Conservation (phyloP, 257 asterid genomes). For the Henckelia pumila region DNA sequence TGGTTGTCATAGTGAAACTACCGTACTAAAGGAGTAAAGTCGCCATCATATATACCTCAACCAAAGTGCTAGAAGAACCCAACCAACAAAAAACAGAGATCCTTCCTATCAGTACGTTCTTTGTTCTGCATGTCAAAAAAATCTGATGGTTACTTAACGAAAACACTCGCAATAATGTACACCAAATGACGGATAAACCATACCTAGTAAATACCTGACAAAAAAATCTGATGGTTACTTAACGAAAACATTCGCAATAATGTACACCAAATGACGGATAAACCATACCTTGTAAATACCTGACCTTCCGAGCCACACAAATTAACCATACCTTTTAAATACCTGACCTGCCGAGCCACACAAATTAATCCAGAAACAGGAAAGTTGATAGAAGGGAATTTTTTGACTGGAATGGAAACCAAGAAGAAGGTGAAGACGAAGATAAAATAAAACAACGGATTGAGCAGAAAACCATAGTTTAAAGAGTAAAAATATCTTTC, state of each 20-base stretch:
- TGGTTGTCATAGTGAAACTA: not conserved
- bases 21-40: slow-evolving; percentile 9
- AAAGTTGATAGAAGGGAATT: slow-evolving; percentile 91
- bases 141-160: slow-evolving; percentile 13
- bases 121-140: slow-evolving; percentile 64
- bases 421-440: slow-evolving; percentile 15
- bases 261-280: not conserved
- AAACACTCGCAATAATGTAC: not conserved
- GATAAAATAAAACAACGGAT: slow-evolving; percentile 18
- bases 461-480: slow-evolving; percentile 1
- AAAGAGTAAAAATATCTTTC: slow-evolving; percentile 65
- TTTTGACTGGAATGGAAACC: slow-evolving; percentile 63
- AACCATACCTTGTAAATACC: slow-evolving; percentile 79
- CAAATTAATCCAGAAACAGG: slow-evolving; percentile 95
- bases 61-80: slow-evolving; percentile 81
- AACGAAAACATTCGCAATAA: not conserved
- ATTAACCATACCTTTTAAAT: too few relatives aligned
- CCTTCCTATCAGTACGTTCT: slow-evolving; percentile 81
- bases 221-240: slow-evolving; percentile 18
- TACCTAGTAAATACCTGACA: slow-evolving; percentile 96
- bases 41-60: slow-evolving; percentile 60
- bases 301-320: too few relatives aligned
- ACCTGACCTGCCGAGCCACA: slow-evolving; percentile 95
- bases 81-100: slow-evolving; percentile 93
- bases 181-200: not conserved